Base-by-base conservation (phyloP, 2,329 filamentous ascomycete species). In the Botrytis byssoidea region DNA sequence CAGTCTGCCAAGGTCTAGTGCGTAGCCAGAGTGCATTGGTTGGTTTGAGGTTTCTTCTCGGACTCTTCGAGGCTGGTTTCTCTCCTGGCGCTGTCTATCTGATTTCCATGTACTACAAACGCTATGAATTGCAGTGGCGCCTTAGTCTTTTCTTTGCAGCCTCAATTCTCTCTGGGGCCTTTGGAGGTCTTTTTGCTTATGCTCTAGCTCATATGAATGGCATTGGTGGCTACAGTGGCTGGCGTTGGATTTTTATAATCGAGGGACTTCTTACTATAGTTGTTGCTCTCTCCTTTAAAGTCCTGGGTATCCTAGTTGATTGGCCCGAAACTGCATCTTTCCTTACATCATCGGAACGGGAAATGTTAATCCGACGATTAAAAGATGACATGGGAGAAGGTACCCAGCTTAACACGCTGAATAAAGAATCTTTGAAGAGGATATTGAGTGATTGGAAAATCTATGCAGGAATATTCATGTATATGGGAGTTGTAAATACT, bases 31-130 rank as follows among this genome's bases (percentile, higher is more conserved):
- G 85, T 12, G 89, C 90, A 0, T 83, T 93, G 74, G 88, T 93
- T 78, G 87, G 89, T 1, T 80, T 92, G n/a, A 85, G 90, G 16
- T 92, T 90, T 87, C 89, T 93, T 76, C 83, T 93, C 40, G 90
- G 91, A 1, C 55, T 77, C 4, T 75, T 77, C 25, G 77, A 77
- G 70, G 76, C 85, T 8, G 90, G 87, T 10, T 92, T 92, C 81
- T 92, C 92, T 78, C 90, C 91, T 0, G 83, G 91, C 9, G 64
- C 71, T 16, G 81, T 85, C 44, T 86, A 85, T 77, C 78, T 86
- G 37, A 84, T 84, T 0, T 85, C 84, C 29, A 84, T 84, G 79
- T 87, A 85, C 78, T 87, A 88, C 79, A 84, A 83, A 72, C 81
- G 85, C 40, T 82, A 85, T 75, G 85, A 87, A 77, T 83, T 85